Conservation (phyloP, 305 asterid genomes). For the Plantago lanceolata region DNA sequence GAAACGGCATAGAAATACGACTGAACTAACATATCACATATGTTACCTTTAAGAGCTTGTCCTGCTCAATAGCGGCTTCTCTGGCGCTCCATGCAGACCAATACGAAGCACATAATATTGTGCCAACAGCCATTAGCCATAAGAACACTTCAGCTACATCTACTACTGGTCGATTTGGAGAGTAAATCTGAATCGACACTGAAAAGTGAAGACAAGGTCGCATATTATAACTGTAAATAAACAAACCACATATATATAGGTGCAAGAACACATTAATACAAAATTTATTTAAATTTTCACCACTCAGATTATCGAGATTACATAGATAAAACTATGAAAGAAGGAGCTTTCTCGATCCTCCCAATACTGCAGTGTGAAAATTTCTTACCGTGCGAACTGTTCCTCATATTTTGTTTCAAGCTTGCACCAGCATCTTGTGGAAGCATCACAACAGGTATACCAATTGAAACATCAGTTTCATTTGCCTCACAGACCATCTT, state of each 20-base stretch:
- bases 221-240: conserved; percentile 16
- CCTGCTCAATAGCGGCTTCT: conserved; percentile 82
- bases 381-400: conserved; percentile 56
- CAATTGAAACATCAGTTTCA: conserved; percentile 56
- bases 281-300: neutral
- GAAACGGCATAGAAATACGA: neutral
- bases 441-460: conserved; percentile 90
- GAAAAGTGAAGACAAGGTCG: conserved; percentile 29
- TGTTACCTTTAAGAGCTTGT: conserved; percentile 72
- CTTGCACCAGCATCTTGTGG: conserved; percentile 83
- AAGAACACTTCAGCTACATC: conserved; percentile 96
- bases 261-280: neutral
- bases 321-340: neutral
- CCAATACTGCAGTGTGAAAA: conserved; percentile 10
- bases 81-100: conserved; percentile 98
- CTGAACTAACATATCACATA: neutral
- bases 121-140: conserved; percentile 97
- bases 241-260: neutral
- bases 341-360: conserved; percentile 4
- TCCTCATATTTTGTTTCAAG: conserved; percentile 45
- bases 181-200: conserved; percentile 88
- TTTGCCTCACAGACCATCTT: conserved; percentile 96
- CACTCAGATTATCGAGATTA: neutral
- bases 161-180: conserved; percentile 82
- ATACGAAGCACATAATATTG: conserved; percentile 81